Conservation (phyloP, 2,329 filamentous ascomycete genomes). For the Hirsutella minnesotensis region DNA sequence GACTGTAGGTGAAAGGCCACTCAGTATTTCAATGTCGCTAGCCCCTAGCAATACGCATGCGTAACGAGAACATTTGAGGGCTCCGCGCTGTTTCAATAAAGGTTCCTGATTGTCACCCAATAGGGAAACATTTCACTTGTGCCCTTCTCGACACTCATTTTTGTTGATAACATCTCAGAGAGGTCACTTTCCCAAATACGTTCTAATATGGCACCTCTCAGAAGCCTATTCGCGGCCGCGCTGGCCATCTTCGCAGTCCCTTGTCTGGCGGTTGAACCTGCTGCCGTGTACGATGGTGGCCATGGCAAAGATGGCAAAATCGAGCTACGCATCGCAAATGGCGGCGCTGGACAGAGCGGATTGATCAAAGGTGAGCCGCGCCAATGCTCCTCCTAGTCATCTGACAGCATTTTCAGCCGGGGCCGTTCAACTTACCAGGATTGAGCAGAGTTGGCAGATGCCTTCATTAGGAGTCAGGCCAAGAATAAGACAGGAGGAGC, state of each 20-base stretch:
- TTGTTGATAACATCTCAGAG: no score
- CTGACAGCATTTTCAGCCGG: no score
- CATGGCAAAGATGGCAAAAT: conserved; percentile 6
- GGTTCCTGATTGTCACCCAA: no score
- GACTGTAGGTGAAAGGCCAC: no score
- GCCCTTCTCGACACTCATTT: no score
- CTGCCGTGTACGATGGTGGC: conserved; percentile 11
- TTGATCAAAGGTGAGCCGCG: conserved; percentile 17
- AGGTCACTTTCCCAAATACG: no score
- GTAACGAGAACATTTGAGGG: no score
- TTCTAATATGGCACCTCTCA: neutral
- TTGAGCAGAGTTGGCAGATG: conserved; percentile 12
- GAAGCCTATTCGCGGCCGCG: neutral
- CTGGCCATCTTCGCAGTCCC: neutral
- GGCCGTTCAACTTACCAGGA: neutral
- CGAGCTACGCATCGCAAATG: conserved; percentile 20
- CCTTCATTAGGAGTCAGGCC: conserved; percentile 13
- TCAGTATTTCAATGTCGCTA: no score
- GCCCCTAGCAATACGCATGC: no score
- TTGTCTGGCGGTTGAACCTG: conserved; percentile 5
- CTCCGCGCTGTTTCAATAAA: no score
- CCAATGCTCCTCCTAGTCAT: no score
- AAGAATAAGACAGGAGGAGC: conserved; percentile 10
- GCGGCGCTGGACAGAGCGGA: conserved; percentile 24
- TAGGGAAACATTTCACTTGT: no score